Evolutionary conservation across 2,329 filamentous ascomycete genomes (phyloP).

Genomic region (Colletotrichum karsti): DNA sequence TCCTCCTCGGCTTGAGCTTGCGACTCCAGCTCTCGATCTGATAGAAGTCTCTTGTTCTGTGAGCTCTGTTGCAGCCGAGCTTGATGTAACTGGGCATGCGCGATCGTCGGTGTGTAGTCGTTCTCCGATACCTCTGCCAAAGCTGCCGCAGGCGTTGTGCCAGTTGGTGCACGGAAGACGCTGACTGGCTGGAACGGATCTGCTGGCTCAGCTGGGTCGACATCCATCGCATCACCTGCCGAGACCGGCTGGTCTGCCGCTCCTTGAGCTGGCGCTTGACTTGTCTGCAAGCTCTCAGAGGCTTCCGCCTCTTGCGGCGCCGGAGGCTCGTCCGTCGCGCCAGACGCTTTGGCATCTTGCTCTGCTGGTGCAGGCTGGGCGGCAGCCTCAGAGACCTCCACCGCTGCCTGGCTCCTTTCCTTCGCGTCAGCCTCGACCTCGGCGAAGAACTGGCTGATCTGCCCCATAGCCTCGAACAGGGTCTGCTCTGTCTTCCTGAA

Average conservation of each 20-base stretch:
- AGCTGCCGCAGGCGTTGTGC: slow-evolving; percentile 79
- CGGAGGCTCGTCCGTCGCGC: background rate
- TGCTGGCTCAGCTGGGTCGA: slow-evolving; percentile 31
- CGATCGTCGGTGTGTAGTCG: slow-evolving; percentile 81
- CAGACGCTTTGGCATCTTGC: slow-evolving; percentile 2
- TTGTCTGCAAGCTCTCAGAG: background rate
- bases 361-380: slow-evolving; percentile 29
- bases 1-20: slow-evolving; percentile 72
- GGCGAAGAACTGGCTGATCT: slow-evolving; percentile 81
- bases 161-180: slow-evolving; percentile 81
- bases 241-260: background rate
- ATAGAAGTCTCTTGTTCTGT: slow-evolving; percentile 80
- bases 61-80: slow-evolving; percentile 67
- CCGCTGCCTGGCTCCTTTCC: slow-evolving; percentile 24
- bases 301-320: background rate
- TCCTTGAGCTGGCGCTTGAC: background rate
- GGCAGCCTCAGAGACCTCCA: slow-evolving; percentile 10
- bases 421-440: slow-evolving; percentile 47
- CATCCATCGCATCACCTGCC: slow-evolving; percentile 37
- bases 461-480: slow-evolving; percentile 83
- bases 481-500: slow-evolving; percentile 82
- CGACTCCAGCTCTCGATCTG: slow-evolving; percentile 82
- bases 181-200: slow-evolving; percentile 63
- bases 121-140: slow-evolving; percentile 71
- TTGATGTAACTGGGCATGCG: slow-evolving; percentile 80